Evolutionary conservation across 345 rosid species (phyloP).

Genomic region (Euphorbia peplus): DNA sequence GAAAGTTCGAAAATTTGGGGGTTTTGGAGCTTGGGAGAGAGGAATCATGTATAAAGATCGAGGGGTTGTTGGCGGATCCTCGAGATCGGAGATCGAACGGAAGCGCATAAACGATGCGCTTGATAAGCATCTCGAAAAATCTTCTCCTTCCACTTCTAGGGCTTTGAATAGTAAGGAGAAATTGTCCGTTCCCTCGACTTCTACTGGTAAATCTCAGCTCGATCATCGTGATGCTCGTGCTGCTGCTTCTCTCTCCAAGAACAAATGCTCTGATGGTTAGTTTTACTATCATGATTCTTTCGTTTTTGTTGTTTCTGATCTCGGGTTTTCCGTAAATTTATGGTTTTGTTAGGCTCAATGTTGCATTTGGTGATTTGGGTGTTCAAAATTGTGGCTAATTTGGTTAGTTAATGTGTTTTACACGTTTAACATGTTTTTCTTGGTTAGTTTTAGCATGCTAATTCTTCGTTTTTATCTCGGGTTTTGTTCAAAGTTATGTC

Average conservation of each 20-base stretch:
- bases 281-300: conserved; percentile 2
- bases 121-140: conserved; percentile 87
- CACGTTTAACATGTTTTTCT: no score
- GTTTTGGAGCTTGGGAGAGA: not conserved
- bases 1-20: not conserved
- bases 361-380: not conserved
- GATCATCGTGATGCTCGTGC: conserved; percentile 59
- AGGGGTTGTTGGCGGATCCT: conserved; percentile 62
- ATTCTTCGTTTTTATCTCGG: no score
- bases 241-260: conserved; percentile 43
- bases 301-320: not conserved
- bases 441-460: no score
- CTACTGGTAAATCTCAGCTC: conserved; percentile 64
- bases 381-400: no score
- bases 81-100: conserved; percentile 85
- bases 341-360: not conserved
- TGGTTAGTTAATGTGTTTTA: no score
- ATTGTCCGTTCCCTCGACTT: conserved; percentile 66
- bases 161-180: conserved; percentile 55
- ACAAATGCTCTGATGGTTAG: conserved; percentile 66
- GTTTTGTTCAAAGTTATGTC: no score
- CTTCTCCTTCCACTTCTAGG: conserved; percentile 84
- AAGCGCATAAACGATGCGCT: conserved; percentile 84
- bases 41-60: conserved; percentile 62
- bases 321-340: not conserved